Evolutionary conservation across 1,139 yeast genomes (phyloP).

Genomic region (Torulaspora globosa): DNA sequence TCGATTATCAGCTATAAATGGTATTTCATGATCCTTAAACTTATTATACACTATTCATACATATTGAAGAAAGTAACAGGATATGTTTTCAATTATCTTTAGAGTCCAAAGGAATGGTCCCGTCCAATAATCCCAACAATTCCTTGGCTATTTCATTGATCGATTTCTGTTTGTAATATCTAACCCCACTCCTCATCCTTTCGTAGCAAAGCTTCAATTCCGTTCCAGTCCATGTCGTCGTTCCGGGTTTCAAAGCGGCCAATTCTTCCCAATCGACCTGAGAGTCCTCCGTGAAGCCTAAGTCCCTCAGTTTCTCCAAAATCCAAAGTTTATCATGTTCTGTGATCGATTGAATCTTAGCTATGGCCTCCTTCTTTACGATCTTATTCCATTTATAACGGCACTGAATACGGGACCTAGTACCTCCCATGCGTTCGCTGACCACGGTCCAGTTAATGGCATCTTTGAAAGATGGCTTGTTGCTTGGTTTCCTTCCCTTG

Average conservation of each 20-base stretch:
- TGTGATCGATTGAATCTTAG: conserved; percentile 49
- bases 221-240: conserved; percentile 43
- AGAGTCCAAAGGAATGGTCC: conserved; percentile 16
- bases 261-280: conserved; percentile 62
- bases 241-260: conserved; percentile 44
- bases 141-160: conserved; percentile 41
- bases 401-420: conserved; percentile 86
- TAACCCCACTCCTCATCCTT: conserved; percentile 42
- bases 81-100: conserved; percentile 8
- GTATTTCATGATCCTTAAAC: conserved; percentile 1
- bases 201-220: conserved; percentile 47
- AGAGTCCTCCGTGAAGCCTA: conserved; percentile 46
- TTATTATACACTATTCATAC: conserved; percentile 9
- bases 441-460: conserved; percentile 85
- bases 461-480: conserved; percentile 29
- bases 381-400: conserved; percentile 91
- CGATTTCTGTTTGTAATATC: conserved; percentile 41
- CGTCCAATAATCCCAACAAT: conserved; percentile 26
- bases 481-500: conserved; percentile 13
- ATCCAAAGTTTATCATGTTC: conserved; percentile 56
- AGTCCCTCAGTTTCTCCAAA: conserved; percentile 46
- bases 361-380: conserved; percentile 54
- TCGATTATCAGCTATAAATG: not conserved
- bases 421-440: conserved; percentile 83
- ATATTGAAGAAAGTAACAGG: not conserved